Base-by-base conservation (phyloP, 2,329 filamentous ascomycete species). In the Penicillium sp. region DNA sequence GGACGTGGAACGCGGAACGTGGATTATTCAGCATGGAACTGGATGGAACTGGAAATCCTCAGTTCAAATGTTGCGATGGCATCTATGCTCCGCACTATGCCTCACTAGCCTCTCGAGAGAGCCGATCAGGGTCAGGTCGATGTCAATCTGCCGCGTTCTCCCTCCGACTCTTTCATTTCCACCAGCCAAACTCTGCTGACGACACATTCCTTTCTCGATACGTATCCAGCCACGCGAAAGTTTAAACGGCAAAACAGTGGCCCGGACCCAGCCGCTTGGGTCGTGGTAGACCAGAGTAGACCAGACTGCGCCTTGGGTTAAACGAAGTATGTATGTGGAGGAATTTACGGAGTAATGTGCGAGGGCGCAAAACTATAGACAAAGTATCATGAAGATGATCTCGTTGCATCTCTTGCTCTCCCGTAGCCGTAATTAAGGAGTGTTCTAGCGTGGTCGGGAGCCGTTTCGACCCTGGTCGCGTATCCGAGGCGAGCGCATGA, bases 101-200 rank as follows among this genome's bases (percentile, higher is more conserved):
- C n/a, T 12, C 12, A 25, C 17, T 12, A 43, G 25, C 25, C 25
- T 28, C 25, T 31, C 8, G 3, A 0, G 7, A 5, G 14, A 28
- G 42, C 31, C 15, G 25, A 31, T 47, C 43, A 47, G 47, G 47
- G 35, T 49, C n/a, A n/a, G 11, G 6, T 20, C n/a, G 20, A 17
- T 49, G 6, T 47, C 25, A 47, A 47, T 47, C 48, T 25, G 10
- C 48, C 31, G 20, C 10, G 7, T 17, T 25, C 50, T 31, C 31
- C 6, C 31, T 31, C 31, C 31, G 31, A 51, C 54, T 55, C 48
- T 60, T 17, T 57, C 59, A 58, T 60, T 58, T 62, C 59, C 62
- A 61, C 54, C 41, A 17, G 4, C 41, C 22, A 50, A 60, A 60
- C 50, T 60, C 12, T 55, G 60, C 60, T 54, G 58, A 60, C 54